Conservation (phyloP, 768 basidiomycete genomes). For the Solioccasus polychromus region DNA sequence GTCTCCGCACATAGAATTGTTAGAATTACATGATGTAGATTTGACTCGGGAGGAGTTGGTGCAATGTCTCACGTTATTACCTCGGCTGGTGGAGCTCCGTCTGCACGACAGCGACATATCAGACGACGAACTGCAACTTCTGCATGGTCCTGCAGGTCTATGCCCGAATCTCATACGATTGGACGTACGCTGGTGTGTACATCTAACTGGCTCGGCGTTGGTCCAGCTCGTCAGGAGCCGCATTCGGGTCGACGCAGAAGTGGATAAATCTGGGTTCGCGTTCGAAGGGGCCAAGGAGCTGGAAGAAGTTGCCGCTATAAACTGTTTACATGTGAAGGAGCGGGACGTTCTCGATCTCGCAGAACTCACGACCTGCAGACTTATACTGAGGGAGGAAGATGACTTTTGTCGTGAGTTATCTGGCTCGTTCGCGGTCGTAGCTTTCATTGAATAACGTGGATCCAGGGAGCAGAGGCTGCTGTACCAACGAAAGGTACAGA, state of each 20-base stretch:
- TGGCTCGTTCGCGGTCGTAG: background rate
- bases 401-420: slow-evolving; percentile 55
- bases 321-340: slow-evolving; percentile 56
- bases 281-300: slow-evolving; percentile 31
- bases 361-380: slow-evolving; percentile 42
- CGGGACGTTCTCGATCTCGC: slow-evolving; percentile 52
- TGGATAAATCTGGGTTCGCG: slow-evolving; percentile 1
- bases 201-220: slow-evolving; percentile 48
- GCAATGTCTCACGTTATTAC: slow-evolving; percentile 35
- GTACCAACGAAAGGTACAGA: slow-evolving; percentile 54
- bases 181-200: slow-evolving; percentile 60
- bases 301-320: slow-evolving; percentile 47
- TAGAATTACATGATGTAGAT: slow-evolving; percentile 51
- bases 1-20: slow-evolving; percentile 35
- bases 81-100: slow-evolving; percentile 44
- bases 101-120: slow-evolving; percentile 59
- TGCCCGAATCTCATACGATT: slow-evolving; percentile 48
- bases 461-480: slow-evolving; percentile 48
- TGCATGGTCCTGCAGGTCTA: slow-evolving; percentile 38
- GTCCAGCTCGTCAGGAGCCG: slow-evolving; percentile 49
- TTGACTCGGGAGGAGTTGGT: slow-evolving; percentile 38
- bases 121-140: slow-evolving; percentile 38
- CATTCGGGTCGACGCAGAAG: slow-evolving; percentile 2
- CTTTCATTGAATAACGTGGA: background rate
- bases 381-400: slow-evolving; percentile 38